These are phyloP conservation scores for Ceratocystis destructans DNA, from an alignment of 2,329 filamentous ascomycete genomes.

Conservation along the genomic window DNA sequence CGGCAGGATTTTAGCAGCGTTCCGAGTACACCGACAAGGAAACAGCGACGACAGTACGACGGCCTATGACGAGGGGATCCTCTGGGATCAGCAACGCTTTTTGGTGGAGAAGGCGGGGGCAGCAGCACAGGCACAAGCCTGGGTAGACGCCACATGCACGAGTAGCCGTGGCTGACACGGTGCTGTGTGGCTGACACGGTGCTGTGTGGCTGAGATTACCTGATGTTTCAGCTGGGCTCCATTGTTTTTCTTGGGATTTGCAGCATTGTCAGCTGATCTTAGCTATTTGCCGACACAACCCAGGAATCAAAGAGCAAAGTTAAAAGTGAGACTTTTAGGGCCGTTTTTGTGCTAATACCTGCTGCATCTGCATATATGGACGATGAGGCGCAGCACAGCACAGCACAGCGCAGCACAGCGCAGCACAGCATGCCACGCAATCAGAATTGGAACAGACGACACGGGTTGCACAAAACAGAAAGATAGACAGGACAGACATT, in stretches of 20 bases:
- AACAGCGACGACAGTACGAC: neutral
- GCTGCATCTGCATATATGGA: neutral
- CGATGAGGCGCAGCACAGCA: constrained; percentile 4
- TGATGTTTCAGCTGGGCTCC: neutral
- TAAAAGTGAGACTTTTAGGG: too few species aligned
- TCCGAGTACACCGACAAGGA: neutral
- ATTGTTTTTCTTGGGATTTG: neutral
- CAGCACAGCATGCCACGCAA: neutral
- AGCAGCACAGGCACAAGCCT: neutral
- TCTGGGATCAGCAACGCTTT: neutral
- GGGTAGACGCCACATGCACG: neutral
- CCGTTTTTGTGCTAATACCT: neutral
- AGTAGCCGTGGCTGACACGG: neutral
- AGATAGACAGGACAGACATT: too few species aligned
- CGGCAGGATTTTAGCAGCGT: neutral
- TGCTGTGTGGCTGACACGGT: neutral
- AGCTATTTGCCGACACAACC: neutral
- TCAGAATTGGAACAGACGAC: neutral
- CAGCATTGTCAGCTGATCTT: neutral
- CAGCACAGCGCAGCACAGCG: neutral
- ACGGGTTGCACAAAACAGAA: neutral
- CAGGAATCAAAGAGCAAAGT: too few species aligned
- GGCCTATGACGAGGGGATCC: neutral
- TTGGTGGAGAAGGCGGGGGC: neutral
- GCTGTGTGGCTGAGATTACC: neutral